Evolutionary conservation across 306 rosid species (phyloP).

Genomic region (Rosa chinensis): DNA sequence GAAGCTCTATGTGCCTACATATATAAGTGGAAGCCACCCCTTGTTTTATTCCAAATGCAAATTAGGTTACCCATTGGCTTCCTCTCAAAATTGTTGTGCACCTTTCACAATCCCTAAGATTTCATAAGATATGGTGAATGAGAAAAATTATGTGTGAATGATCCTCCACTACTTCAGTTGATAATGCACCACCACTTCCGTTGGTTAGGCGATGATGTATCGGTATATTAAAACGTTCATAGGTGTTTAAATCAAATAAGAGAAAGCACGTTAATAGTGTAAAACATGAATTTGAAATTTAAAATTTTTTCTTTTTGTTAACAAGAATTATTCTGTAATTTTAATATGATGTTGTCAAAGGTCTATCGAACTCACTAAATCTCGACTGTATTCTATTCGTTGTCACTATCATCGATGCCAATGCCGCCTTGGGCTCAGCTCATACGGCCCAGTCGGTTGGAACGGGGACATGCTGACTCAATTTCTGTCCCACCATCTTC

Average conservation of each 20-base stretch:
- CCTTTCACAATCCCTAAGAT: slow-evolving; percentile 47
- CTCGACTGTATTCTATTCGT: not conserved
- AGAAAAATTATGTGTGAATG: slow-evolving; percentile 19
- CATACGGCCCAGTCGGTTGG: slow-evolving; percentile 57
- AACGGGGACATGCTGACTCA: slow-evolving; percentile 32
- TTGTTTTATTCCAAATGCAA: slow-evolving; percentile 4
- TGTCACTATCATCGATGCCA: not conserved
- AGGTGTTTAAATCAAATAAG: not conserved
- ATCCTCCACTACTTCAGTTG: too few relatives aligned
- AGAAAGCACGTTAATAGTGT: too few relatives aligned
- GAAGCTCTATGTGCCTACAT: not conserved
- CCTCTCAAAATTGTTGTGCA: slow-evolving; percentile 20
- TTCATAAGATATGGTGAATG: slow-evolving; percentile 35
- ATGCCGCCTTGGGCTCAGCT: not conserved
- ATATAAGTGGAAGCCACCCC: slow-evolving; percentile 9
- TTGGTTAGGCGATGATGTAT: too few relatives aligned
- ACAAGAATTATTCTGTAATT: too few relatives aligned
- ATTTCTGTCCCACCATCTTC: slow-evolving; percentile 26
- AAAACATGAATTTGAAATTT: too few relatives aligned
- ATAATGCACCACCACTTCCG: slow-evolving; percentile 25
- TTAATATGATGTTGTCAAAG: too few relatives aligned
- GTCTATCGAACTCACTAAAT: not conserved
- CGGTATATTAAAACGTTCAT: not conserved
- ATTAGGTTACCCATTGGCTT: slow-evolving; percentile 22
- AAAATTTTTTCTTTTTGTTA: too few relatives aligned